A percentile compares a stretch with the other conserved stretches of the same genome.
These are phyloP conservation scores for Pythium biforme DNA, from an alignment of 352 stramenopile species.

Conservation along the genomic window DNA sequence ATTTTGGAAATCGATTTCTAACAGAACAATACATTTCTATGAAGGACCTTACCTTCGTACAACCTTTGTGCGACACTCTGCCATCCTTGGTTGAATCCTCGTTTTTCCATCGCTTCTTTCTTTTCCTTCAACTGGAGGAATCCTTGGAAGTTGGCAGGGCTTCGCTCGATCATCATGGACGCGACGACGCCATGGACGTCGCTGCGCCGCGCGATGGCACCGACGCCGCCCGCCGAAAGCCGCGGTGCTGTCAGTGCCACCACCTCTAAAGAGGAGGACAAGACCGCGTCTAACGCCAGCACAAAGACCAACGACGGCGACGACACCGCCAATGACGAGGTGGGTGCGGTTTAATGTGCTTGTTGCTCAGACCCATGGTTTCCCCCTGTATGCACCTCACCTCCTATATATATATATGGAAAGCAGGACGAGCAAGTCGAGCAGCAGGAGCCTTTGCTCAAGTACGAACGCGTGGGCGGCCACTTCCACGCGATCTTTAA, in stretches of 20 bases:
- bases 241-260: background rate
- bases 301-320: background rate
- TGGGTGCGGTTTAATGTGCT: background rate
- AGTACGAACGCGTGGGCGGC: conserved; percentile 84
- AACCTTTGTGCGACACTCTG: conserved; percentile 7
- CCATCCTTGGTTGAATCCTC: conserved; percentile 6
- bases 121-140: background rate
- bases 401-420: background rate
- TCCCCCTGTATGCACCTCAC: too few species aligned
- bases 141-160: background rate
- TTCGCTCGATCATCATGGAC: background rate
- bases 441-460: conserved; percentile 68
- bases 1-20: background rate
- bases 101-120: background rate
- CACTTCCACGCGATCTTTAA: conserved; percentile 87
- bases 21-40: conserved; percentile 13
- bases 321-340: conserved; percentile 1
- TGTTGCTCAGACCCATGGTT: too few species aligned
- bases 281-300: background rate
- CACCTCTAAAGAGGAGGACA: background rate
- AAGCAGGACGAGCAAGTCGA: conserved; percentile 16
- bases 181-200: background rate
- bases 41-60: background rate
- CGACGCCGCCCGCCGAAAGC: background rate
- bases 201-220: conserved; percentile 6